Evolutionary conservation across 2,329 filamentous ascomycete species (phyloP).

Genomic region (Calonectria fujianensis): DNA sequence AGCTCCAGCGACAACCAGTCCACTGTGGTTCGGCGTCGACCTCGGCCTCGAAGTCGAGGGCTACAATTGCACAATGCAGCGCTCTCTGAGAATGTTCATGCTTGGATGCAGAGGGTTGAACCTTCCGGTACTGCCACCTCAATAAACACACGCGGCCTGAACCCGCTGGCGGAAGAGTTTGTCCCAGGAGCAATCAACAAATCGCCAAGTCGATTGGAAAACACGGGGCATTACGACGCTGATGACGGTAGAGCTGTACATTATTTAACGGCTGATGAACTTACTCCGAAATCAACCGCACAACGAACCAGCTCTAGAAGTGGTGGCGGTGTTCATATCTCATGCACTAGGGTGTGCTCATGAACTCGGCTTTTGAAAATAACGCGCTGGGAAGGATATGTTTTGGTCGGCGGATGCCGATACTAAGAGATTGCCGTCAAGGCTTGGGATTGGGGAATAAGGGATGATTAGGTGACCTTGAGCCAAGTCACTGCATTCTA

Average conservation of each 20-base stretch:
- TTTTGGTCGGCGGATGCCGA: neutral
- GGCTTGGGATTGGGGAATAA: neutral
- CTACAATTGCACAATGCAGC: neutral
- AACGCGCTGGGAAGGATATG: neutral
- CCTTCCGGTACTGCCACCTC: neutral
- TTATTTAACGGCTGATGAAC: neutral
- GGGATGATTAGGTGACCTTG: neutral
- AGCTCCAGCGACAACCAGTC: neutral
- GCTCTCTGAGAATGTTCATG: neutral
- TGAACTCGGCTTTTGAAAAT: neutral
- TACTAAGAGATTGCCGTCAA: neutral
- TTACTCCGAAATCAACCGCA: neutral
- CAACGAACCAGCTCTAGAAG: neutral
- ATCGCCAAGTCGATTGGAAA: neutral
- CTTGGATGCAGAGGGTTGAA: neutral
- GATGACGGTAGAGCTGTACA: neutral
- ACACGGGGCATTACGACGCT: neutral
- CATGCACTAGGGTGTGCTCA: neutral
- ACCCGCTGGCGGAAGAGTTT: slow-evolving; percentile 27
- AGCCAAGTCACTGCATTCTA: neutral
- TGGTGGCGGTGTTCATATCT: neutral
- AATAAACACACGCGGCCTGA: neutral
- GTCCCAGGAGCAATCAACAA: neutral
- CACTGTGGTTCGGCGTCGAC: neutral
- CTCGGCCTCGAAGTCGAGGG: neutral